phyloP scores from a whole-genome alignment of 139 green algal genomes.

The Chlamydomonas sp. region DNA sequence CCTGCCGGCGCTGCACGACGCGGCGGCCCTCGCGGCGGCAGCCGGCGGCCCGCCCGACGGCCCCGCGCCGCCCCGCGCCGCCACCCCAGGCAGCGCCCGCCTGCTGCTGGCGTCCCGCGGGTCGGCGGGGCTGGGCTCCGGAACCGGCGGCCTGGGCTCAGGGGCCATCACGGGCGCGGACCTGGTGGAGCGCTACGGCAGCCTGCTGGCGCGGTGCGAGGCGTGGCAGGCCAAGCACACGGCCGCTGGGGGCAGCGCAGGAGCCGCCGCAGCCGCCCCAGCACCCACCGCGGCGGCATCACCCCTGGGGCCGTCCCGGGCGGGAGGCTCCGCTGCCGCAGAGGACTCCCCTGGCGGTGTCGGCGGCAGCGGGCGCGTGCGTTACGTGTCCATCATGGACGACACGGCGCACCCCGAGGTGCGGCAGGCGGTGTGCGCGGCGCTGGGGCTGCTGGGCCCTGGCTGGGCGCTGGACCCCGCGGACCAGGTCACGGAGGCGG shows the following conservation, averaged over 20 bases:
- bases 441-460: slow-evolving; percentile 3
- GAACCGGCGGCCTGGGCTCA: too few species aligned
- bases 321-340: background rate
- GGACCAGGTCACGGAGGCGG: slow-evolving; percentile 48
- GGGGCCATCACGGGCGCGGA: background rate
- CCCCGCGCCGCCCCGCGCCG: background rate
- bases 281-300: background rate
- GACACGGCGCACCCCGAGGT: slow-evolving; percentile 55
- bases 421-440: slow-evolving; percentile 23
- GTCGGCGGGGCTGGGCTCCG: background rate
- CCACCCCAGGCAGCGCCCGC: background rate
- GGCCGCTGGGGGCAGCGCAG: background rate
- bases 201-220: slow-evolving; percentile 9
- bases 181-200: slow-evolving; percentile 14
- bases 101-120: background rate
- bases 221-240: slow-evolving; percentile 27
- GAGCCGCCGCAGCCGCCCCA: background rate
- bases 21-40: background rate
- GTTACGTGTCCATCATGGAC: slow-evolving; percentile 48
- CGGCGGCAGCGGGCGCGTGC: background rate
- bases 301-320: background rate
- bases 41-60: background rate
- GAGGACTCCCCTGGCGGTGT: background rate
- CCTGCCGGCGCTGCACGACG: slow-evolving; percentile 1
- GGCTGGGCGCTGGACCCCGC: slow-evolving; percentile 34